Percentiles rank a stretch among this genome's conserved stretches.
Conservation (phyloP, 345 rosid genomes). For the Abelmoschus esculentus region DNA sequence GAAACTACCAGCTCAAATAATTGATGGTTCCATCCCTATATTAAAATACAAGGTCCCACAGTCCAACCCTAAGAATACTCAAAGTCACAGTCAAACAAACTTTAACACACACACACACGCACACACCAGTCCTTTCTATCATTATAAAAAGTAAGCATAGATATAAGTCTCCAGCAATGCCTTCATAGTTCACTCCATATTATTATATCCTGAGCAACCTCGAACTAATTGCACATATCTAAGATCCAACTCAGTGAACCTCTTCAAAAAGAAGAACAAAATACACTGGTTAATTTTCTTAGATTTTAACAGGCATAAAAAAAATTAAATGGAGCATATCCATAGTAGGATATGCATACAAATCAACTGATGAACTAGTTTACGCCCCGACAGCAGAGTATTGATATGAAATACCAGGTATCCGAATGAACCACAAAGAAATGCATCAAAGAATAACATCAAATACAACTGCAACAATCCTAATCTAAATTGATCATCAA, state of each 20-base stretch:
- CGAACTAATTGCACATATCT: background rate
- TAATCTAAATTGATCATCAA: background rate
- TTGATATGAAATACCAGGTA: background rate
- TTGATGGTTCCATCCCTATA: background rate
- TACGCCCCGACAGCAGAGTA: background rate
- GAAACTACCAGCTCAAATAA: background rate
- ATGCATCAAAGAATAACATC: background rate
- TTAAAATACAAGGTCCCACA: background rate
- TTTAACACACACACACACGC: no score
- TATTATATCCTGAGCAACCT: background rate
- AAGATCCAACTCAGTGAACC: background rate
- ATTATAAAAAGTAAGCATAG: background rate
- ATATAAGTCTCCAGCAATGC: background rate
- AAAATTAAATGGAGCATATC: background rate
- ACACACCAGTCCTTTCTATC: background rate
- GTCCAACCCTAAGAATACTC: background rate
- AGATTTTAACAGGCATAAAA: background rate
- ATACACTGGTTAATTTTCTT: background rate
- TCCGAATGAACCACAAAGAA: background rate
- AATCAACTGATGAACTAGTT: background rate
- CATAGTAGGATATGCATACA: background rate
- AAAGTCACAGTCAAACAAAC: background rate
- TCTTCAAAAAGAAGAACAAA: background rate
- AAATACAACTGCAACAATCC: constrained; percentile 1
- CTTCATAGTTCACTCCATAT: background rate